Evolutionary conservation across 352 stramenopile species (phyloP).

Genomic region (Globisporangium okanoganense): DNA sequence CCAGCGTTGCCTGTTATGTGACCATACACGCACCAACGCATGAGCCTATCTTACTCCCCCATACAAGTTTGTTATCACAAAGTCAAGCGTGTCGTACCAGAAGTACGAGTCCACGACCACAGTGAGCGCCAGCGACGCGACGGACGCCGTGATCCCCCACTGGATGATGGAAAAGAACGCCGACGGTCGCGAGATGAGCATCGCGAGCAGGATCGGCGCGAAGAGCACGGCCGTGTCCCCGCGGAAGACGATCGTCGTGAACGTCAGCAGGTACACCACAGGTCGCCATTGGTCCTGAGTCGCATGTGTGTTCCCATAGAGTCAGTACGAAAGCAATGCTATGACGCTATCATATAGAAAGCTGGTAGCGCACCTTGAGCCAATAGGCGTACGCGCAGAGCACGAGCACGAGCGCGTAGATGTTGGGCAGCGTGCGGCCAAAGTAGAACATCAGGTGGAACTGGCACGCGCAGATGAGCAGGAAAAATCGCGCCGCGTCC

Average conservation of each 20-base stretch:
- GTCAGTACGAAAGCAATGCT: background rate
- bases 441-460: slow-evolving; percentile 99
- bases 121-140: slow-evolving; percentile 76
- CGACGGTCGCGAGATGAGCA: slow-evolving; percentile 77
- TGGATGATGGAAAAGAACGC: slow-evolving; percentile 73
- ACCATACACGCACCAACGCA: background rate
- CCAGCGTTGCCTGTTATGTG: slow-evolving; percentile 66
- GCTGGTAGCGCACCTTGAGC: slow-evolving; percentile 32
- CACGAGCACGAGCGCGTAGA: slow-evolving; percentile 91
- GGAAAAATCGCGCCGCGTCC: slow-evolving; percentile 66
- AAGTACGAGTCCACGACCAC: slow-evolving; percentile 93
- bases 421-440: slow-evolving; percentile 95
- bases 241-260: slow-evolving; percentile 95
- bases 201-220: slow-evolving; percentile 88
- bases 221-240: slow-evolving; percentile 97
- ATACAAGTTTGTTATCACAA: background rate
- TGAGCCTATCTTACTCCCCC: too few relatives aligned
- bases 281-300: slow-evolving; percentile 32
- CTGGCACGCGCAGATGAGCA: slow-evolving; percentile 89
- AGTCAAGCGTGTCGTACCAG: slow-evolving; percentile 76
- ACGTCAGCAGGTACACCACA: slow-evolving; percentile 82
- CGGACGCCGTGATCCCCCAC: slow-evolving; percentile 75
- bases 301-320: too few relatives aligned
- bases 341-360: background rate
- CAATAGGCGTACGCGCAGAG: slow-evolving; percentile 61